phyloP scores from a whole-genome alignment of 2,329 filamentous ascomycete species.

The Pezicula neosporulosa region DNA sequence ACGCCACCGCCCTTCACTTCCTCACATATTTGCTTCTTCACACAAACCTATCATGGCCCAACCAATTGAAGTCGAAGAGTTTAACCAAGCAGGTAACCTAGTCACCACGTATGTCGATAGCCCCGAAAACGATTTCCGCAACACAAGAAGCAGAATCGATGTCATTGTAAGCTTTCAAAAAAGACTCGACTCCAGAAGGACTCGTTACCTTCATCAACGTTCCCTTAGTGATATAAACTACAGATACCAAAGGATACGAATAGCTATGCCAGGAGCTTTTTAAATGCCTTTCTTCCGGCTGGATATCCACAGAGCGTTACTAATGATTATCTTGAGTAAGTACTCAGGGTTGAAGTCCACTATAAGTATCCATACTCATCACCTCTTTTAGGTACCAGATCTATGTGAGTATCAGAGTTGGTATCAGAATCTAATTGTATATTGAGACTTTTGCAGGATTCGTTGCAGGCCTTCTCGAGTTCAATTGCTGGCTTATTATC shows the following conservation, averaged over 20 bases:
- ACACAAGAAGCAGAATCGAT: constrained; percentile 15
- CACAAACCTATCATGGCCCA: constrained; percentile 1
- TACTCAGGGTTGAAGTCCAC: constrained; percentile 6
- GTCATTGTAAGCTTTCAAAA: constrained; percentile 16
- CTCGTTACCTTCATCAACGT: not conserved
- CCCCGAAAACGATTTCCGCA: not conserved
- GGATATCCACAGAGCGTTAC: constrained; percentile 69
- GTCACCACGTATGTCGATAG: constrained; percentile 26
- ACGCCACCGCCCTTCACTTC: not conserved
- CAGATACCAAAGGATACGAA: constrained; percentile 20
- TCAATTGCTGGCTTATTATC: constrained; percentile 62
- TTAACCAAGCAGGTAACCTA: constrained; percentile 27
- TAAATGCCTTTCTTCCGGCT: constrained; percentile 63
- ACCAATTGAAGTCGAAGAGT: constrained; percentile 19
- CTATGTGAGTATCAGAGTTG: constrained; percentile 52
- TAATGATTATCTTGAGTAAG: constrained; percentile 64
- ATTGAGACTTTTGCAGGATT: constrained; percentile 39
- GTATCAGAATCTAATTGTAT: not conserved
- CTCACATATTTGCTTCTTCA: not conserved
- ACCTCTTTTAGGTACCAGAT: constrained; percentile 55
- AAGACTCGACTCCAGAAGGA: not conserved
- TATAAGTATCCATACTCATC: constrained; percentile 5
- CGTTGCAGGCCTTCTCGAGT: constrained; percentile 61
- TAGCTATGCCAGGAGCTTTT: constrained; percentile 29
- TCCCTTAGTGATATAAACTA: not conserved